phyloP scores from a whole-genome alignment of 2,329 filamentous ascomycete genomes.

The Talaromyces sp. region DNA sequence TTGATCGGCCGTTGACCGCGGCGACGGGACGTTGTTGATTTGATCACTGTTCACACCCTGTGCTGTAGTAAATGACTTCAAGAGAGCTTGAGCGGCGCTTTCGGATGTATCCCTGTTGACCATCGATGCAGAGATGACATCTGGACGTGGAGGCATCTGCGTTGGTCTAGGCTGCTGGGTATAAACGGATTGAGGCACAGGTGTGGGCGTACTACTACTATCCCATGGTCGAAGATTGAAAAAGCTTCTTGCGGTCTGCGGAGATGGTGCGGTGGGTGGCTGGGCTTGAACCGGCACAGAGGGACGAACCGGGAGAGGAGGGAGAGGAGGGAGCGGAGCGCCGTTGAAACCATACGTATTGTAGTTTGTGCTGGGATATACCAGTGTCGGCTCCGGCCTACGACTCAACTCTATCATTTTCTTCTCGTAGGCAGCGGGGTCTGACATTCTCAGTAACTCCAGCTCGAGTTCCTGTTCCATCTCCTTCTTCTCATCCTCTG shows the following conservation, averaged over 20 bases:
- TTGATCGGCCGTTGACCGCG: neutral
- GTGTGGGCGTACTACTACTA: neutral
- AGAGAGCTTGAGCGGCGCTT: neutral
- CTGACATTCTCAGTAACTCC: constrained; percentile 39
- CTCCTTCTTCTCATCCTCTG: constrained; percentile 59
- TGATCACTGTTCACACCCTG: neutral
- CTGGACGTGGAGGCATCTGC: neutral
- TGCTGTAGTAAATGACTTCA: constrained; percentile 1
- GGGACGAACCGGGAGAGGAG: neutral
- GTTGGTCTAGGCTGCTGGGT: neutral
- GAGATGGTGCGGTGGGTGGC: neutral
- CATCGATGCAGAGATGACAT: neutral
- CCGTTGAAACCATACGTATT: neutral
- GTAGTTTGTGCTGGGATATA: constrained; percentile 5
- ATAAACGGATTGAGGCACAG: neutral
- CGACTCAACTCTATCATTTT: constrained; percentile 21
- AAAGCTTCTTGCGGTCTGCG: constrained; percentile 6
- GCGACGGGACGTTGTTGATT: neutral
- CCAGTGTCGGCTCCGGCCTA: neutral
- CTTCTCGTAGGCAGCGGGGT: constrained; percentile 36
- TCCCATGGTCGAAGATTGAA: constrained; percentile 11
- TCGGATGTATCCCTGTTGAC: neutral
- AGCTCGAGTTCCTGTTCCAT: constrained; percentile 50
- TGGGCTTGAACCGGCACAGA: neutral
- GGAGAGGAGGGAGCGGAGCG: neutral